phyloP scores from a whole-genome alignment of 2,329 filamentous ascomycete genomes.

The Leptodontidium sp. region DNA sequence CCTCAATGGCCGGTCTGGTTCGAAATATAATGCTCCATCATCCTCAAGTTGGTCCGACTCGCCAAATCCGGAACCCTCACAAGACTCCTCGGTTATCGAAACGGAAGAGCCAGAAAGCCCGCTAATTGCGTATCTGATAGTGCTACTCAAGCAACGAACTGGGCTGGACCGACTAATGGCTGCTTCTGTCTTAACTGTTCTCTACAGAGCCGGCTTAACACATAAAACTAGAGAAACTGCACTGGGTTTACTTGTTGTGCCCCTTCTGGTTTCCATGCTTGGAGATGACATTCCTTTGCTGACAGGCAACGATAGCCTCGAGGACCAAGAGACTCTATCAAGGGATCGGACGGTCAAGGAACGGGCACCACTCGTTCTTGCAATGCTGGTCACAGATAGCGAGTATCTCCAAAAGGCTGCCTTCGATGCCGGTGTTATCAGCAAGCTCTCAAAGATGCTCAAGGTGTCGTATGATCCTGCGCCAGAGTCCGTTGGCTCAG shows the following conservation, averaged over 20 bases:
- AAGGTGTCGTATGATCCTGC: conserved; percentile 72
- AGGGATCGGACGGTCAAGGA: conserved; percentile 66
- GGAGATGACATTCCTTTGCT: conserved; percentile 56
- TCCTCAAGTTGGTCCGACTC: conserved; percentile 37
- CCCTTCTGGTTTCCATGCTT: conserved; percentile 73
- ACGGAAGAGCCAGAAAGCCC: conserved; percentile 72
- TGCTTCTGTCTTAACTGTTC: conserved; percentile 70
- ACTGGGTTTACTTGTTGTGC: conserved; percentile 73
- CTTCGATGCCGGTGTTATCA: conserved; percentile 72
- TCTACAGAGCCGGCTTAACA: conserved; percentile 74
- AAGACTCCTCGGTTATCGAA: conserved; percentile 47
- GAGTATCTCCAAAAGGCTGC: conserved; percentile 83
- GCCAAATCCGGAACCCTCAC: conserved; percentile 28
- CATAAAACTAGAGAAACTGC: conserved; percentile 69
- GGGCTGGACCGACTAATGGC: conserved; percentile 72
- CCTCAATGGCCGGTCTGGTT: conserved; percentile 36
- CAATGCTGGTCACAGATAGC: conserved; percentile 80
- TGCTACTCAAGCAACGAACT: conserved; percentile 63
- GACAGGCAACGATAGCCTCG: conserved; percentile 51
- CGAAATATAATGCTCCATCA: conserved; percentile 35
- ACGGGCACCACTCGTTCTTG: conserved; percentile 77
- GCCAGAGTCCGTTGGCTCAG: conserved; percentile 53
- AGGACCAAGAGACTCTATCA: conserved; percentile 49
- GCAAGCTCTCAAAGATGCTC: conserved; percentile 67
- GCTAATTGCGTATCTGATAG: conserved; percentile 77